These are phyloP conservation scores for Pseudonitzschia delicatissima DNA, from an alignment of 108 stramenopile species.

Conservation along the genomic window DNA sequence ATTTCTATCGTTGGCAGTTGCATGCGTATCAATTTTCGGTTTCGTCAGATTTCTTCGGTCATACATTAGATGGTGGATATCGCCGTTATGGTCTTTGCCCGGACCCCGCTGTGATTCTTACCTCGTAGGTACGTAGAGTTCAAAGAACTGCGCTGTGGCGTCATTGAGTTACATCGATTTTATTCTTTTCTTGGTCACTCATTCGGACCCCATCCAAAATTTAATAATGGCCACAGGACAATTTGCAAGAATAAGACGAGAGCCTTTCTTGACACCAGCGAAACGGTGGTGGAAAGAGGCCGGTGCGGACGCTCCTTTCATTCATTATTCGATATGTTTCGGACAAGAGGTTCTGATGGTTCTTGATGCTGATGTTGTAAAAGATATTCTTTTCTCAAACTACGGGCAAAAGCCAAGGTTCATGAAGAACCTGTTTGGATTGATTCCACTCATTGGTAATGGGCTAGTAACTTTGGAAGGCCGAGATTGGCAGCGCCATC, in stretches of 20 bases:
- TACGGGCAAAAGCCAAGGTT: constrained; percentile 30
- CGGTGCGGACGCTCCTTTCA: constrained; percentile 33
- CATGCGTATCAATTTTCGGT: neutral
- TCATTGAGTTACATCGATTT: neutral
- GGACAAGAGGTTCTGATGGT: constrained; percentile 36
- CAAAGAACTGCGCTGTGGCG: too few relatives aligned
- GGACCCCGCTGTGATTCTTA: neutral
- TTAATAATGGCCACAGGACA: constrained; percentile 27
- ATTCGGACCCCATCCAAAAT: too few relatives aligned
- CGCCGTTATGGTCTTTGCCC: constrained; percentile 2
- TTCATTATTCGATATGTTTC: constrained; percentile 44
- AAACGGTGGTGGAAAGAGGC: constrained; percentile 57
- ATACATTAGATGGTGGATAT: neutral
- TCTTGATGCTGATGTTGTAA: constrained; percentile 29
- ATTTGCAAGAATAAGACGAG: constrained; percentile 22
- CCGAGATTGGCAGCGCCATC: constrained; percentile 52
- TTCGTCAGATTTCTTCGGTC: neutral
- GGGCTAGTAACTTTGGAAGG: constrained; percentile 63
- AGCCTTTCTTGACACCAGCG: constrained; percentile 50
- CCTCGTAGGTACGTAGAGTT: neutral
- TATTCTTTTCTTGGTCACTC: neutral
- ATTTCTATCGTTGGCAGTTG: too few relatives aligned
- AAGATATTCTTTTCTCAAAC: constrained; percentile 41
- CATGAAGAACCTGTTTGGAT: constrained; percentile 16
- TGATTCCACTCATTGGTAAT: constrained; percentile 34